A percentile compares a stretch with the other conserved stretches of the same genome.
These are phyloP conservation scores for Populus hybrid DNA, from an alignment of 441 rosid genomes.

Conservation along the genomic window DNA sequence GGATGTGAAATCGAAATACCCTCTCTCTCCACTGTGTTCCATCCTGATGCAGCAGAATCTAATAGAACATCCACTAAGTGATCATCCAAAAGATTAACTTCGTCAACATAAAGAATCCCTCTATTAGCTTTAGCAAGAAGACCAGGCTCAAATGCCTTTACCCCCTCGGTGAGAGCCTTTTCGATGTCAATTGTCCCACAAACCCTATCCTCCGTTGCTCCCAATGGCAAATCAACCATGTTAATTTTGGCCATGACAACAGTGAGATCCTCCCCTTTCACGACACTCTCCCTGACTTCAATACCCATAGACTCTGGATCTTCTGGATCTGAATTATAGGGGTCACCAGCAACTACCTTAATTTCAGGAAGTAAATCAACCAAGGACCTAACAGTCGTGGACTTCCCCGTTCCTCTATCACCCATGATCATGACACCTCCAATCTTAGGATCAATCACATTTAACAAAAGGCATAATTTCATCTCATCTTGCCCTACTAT, in stretches of 20 bases:
- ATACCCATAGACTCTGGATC: conserved; percentile 90
- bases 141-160: conserved; percentile 97
- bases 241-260: conserved; percentile 58
- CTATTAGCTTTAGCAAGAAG: conserved; percentile 92
- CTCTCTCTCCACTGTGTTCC: conserved; percentile 98
- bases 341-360: conserved; percentile 69
- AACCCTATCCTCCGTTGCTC: conserved; percentile 93
- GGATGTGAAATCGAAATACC: conserved; percentile 97
- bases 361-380: conserved; percentile 88
- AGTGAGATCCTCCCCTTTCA: conserved; percentile 48
- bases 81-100: conserved; percentile 91
- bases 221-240: conserved; percentile 95
- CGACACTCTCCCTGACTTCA: conserved; percentile 66
- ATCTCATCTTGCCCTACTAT: conserved; percentile 98
- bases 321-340: conserved; percentile 85
- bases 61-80: conserved; percentile 93
- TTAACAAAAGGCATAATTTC: conserved; percentile 83
- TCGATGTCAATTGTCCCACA: conserved; percentile 93
- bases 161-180: conserved; percentile 90
- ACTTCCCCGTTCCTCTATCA: conserved; percentile 94
- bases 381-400: conserved; percentile 82
- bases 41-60: conserved; percentile 98
- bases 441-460: conserved; percentile 92
- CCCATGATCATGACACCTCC: conserved; percentile 99
- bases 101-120: conserved; percentile 92